Evolutionary conservation across 495 filamentous ascomycete genomes (phyloP).

Genomic region (Neurospora tetraspora): DNA sequence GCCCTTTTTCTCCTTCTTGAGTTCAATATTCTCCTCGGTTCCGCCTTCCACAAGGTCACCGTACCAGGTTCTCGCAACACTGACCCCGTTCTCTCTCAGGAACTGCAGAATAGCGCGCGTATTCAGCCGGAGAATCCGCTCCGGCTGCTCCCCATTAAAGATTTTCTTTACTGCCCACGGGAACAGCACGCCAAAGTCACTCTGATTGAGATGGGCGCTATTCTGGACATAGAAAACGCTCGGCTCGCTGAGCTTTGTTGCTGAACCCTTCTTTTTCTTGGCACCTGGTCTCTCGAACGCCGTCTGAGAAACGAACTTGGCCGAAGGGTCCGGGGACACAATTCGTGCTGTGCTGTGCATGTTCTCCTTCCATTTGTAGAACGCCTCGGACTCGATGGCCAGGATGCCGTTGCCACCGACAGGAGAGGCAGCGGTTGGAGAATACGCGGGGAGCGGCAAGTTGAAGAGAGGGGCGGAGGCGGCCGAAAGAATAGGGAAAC

Average conservation of each 20-base stretch:
- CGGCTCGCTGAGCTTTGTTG: conserved; percentile 25
- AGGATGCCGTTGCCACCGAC: conserved; percentile 41
- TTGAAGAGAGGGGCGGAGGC: conserved; percentile 47
- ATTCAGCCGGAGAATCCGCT: conserved; percentile 53
- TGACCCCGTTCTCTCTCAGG: conserved; percentile 39
- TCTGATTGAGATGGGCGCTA: conserved; percentile 63
- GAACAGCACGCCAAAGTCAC: conserved; percentile 70
- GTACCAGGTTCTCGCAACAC: conserved; percentile 40
- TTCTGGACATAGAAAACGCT: conserved; percentile 52
- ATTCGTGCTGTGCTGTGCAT: conserved; percentile 47
- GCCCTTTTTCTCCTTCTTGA: conserved; percentile 1
- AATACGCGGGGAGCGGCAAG: conserved; percentile 57
- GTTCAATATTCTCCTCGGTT: conserved; percentile 10
- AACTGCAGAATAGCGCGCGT: conserved; percentile 52
- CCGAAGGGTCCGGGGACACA: conserved; percentile 40
- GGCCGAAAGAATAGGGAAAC: conserved; percentile 50
- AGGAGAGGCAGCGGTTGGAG: conserved; percentile 23
- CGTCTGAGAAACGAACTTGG: conserved; percentile 13
- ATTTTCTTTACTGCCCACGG: conserved; percentile 51
- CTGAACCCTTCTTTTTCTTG: neutral
- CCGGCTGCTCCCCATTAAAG: conserved; percentile 51
- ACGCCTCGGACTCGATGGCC: conserved; percentile 56
- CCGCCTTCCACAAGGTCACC: conserved; percentile 38
- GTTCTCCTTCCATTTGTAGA: conserved; percentile 61
- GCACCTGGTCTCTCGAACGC: neutral